Evolutionary conservation across 352 stramenopile genomes (phyloP).

Genomic region (Globisporangium alternatum): DNA sequence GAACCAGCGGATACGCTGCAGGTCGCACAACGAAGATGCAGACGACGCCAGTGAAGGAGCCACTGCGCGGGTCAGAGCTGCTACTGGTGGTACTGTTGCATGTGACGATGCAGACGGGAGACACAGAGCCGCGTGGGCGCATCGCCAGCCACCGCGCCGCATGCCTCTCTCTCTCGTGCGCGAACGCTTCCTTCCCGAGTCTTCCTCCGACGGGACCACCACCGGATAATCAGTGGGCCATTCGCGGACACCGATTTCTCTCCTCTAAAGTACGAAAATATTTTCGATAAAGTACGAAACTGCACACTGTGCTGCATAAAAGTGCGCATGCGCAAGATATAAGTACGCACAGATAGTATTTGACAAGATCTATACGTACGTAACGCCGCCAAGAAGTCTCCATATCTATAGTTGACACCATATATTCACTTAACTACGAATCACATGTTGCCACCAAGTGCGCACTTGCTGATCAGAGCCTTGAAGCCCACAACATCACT

Average conservation of each 20-base stretch:
- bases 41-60: background rate
- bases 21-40: background rate
- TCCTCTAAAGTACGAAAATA: background rate
- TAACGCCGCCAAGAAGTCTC: background rate
- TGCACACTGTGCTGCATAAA: background rate
- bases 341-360: background rate
- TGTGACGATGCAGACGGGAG: background rate
- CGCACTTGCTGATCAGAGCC: background rate
- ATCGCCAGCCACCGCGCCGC: slow-evolving; percentile 16
- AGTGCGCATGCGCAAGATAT: background rate
- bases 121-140: slow-evolving; percentile 5
- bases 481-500: background rate
- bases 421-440: slow-evolving; percentile 1
- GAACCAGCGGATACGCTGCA: slow-evolving; percentile 13
- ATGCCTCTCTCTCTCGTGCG: background rate
- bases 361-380: background rate
- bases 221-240: background rate
- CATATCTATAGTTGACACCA: background rate
- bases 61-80: background rate
- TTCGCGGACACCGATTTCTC: background rate
- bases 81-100: background rate
- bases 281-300: background rate
- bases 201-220: background rate
- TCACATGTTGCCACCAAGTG: background rate
- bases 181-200: background rate